Base-by-base conservation (phyloP, 306 rosid genomes). In the Prunus mira region DNA sequence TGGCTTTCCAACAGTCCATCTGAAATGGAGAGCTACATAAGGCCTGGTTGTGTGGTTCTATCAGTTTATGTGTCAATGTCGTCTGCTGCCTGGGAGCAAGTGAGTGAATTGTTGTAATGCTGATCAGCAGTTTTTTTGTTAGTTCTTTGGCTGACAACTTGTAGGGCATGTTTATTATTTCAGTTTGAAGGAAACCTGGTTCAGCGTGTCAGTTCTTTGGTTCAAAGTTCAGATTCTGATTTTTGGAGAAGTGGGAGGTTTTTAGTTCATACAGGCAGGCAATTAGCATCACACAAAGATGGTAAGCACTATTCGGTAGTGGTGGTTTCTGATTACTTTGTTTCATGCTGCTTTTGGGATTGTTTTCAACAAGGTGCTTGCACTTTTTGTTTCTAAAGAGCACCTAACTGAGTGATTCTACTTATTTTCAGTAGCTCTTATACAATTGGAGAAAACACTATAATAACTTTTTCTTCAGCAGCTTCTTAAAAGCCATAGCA, bases 241-340 rank as follows among this genome's bases (percentile, higher is more conserved):
- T 89, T 93, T 79, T 93, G 98, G 98, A 88, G 96, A 80, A 88
- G 75, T 84, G 93, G 98, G 79, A 91, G 98, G 85, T 91, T 93
- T 87, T 73, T 93, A 71, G 93, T 89, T 65, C 80, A 87, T 71
- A 72, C 86, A 38, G 97, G 97, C 76, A 86, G 87, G 76, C 97
- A 86, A 80, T 78, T 93, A 73, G 98, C 85, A 72, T 89, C 89
- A 15, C 87, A 91, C 79, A 93, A 88, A 81, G 96, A 93, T 78
- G 98, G 98, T 93, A 82, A 84, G 97, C 50, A 66, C 78, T 22
- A 60, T 11, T 67, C 5, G 62, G 82, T 22, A 50, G 52, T 76
- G 41, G 49, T 63, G 63, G 71, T 71, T 13, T 61, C 17, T 66
- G 67, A 47, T 67, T 61, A 63, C 67, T 56, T 73, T 78, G 24